Conservation (phyloP, 2,329 filamentous ascomycete genomes). For the Calycina marina region DNA sequence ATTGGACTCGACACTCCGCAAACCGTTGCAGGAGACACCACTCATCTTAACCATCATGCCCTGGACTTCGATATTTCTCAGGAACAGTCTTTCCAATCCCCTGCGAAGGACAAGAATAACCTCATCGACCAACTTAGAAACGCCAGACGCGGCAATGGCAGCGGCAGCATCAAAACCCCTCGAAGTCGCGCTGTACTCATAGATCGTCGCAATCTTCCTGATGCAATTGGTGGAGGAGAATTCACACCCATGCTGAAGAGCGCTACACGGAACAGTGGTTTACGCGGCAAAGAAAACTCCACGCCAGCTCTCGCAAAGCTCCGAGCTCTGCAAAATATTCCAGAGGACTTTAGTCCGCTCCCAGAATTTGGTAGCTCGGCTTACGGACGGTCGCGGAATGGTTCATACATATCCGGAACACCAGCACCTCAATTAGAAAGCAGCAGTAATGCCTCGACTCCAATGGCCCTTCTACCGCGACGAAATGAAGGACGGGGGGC, state of each 20-base stretch:
- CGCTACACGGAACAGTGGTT: conserved; percentile 57
- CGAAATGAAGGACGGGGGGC: conserved; percentile 49
- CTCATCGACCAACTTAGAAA: conserved; percentile 63
- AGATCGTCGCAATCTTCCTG: conserved; percentile 57
- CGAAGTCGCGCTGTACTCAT: conserved; percentile 52
- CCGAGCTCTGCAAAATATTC: conserved; percentile 43
- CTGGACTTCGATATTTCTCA: conserved; percentile 73
- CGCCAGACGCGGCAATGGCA: conserved; percentile 38
- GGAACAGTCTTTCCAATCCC: conserved; percentile 76
- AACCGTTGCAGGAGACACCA: conserved; percentile 72
- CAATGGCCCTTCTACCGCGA: conserved; percentile 54
- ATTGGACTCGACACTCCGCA: conserved; percentile 69
- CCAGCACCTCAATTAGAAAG: conserved; percentile 61
- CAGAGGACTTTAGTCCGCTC: conserved; percentile 60
- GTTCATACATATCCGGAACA: conserved; percentile 50
- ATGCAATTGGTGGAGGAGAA: conserved; percentile 50
- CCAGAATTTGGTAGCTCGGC: conserved; percentile 61
- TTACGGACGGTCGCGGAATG: conserved; percentile 46
- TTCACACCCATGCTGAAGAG: conserved; percentile 90
- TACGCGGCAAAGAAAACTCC: conserved; percentile 46
- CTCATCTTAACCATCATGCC: conserved; percentile 51
- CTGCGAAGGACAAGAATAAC: conserved; percentile 59
- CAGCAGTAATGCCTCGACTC: conserved; percentile 74
- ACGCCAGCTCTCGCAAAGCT: conserved; percentile 55
- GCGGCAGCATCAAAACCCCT: conserved; percentile 55